Percentiles rank a stretch among this genome's conserved stretches.
These are phyloP conservation scores for Candida andamanensis DNA, from an alignment of 805 yeast species.

Conservation along the genomic window DNA sequence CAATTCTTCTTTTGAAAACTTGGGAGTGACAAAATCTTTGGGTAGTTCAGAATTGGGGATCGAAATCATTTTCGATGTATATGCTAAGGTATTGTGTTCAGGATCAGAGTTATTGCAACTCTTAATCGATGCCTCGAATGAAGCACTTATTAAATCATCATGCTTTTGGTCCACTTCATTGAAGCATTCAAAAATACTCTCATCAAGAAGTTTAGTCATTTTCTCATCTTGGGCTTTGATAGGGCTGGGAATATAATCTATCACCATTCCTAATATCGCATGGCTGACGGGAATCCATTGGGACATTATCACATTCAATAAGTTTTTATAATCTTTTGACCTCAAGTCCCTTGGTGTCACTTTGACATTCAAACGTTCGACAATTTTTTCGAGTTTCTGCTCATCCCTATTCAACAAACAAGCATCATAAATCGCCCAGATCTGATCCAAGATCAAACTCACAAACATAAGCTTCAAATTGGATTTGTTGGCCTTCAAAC, in stretches of 20 bases:
- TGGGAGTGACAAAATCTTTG: constrained; percentile 31
- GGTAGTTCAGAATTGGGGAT: constrained; percentile 82
- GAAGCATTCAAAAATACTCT: constrained; percentile 42
- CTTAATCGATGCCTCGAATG: constrained; percentile 51
- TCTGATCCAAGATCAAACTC: constrained; percentile 76
- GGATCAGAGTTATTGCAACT: constrained; percentile 66
- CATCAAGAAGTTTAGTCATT: constrained; percentile 56
- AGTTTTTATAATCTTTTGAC: constrained; percentile 66
- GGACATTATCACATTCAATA: constrained; percentile 65
- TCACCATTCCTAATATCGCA: constrained; percentile 77
- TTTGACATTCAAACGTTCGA: constrained; percentile 61
- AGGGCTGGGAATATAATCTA: constrained; percentile 85
- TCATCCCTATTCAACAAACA: constrained; percentile 59
- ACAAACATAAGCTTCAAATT: constrained; percentile 77
- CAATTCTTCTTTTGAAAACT: constrained; percentile 49
- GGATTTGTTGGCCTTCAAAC: constrained; percentile 49
- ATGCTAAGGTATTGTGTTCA: constrained; percentile 47
- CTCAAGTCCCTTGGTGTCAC: constrained; percentile 70
- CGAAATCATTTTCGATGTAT: constrained; percentile 84
- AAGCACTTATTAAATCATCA: constrained; percentile 39
- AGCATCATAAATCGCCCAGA: constrained; percentile 86
- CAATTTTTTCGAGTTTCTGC: constrained; percentile 71
- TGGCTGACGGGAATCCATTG: constrained; percentile 95
- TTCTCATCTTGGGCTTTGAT: constrained; percentile 66
- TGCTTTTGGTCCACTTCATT: constrained; percentile 24